These are phyloP conservation scores for Phenoliferia sp. DNA, from an alignment of 1,284 basidiomycete genomes.

Conservation along the genomic window DNA sequence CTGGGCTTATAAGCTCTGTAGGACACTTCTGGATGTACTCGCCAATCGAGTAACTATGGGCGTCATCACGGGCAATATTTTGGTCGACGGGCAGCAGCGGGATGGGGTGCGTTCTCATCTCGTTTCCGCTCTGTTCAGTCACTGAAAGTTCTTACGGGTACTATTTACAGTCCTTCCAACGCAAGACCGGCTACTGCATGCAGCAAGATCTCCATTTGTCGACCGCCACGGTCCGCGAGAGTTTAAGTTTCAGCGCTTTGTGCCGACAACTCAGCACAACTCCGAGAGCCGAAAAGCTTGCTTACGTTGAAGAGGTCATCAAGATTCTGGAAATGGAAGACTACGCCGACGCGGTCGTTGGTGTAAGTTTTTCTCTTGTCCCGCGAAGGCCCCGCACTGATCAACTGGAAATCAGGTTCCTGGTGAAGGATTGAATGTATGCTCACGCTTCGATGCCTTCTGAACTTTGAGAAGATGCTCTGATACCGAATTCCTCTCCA, in stretches of 20 bases:
- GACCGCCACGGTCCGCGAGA: slow-evolving; percentile 62
- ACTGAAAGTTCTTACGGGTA: background rate
- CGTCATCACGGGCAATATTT: slow-evolving; percentile 66
- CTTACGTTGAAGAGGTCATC: slow-evolving; percentile 72
- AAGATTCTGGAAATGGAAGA: slow-evolving; percentile 67
- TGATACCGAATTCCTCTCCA: background rate
- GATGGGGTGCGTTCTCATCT: slow-evolving; percentile 53
- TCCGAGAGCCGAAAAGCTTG: slow-evolving; percentile 65
- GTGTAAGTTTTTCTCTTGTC: no score
- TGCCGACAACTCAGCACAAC: slow-evolving; percentile 69
- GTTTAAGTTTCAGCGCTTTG: slow-evolving; percentile 73
- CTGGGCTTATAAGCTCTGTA: no score
- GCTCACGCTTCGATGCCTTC: background rate
- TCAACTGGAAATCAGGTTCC: no score
- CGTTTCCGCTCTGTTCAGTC: slow-evolving; percentile 48
- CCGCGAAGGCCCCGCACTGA: no score
- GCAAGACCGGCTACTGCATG: slow-evolving; percentile 60
- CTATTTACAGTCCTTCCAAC: background rate
- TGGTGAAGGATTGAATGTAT: background rate
- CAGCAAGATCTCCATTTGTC: slow-evolving; percentile 70
- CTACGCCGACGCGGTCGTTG: slow-evolving; percentile 38
- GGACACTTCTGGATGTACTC: slow-evolving; percentile 65
- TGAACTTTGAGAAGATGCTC: no score
- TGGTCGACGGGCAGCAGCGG: slow-evolving; percentile 68
- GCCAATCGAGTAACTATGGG: slow-evolving; percentile 71